Evolutionary conservation across 768 basidiomycete species (phyloP).

Genomic region (Pleurotus cornucopiae): DNA sequence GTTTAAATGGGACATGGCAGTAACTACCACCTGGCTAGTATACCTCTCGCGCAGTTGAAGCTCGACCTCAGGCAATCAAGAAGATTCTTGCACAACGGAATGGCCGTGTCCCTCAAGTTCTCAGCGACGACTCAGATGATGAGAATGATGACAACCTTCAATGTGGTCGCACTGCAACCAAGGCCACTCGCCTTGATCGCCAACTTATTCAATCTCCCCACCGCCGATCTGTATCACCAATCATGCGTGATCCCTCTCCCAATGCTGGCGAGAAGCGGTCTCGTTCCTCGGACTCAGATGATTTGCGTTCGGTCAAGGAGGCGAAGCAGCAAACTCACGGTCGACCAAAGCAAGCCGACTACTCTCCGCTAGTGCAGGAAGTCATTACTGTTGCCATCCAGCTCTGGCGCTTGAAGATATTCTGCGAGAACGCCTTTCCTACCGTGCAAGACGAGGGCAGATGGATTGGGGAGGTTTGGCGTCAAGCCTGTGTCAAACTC

Average conservation of each 20-base stretch:
- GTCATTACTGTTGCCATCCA: slow-evolving; percentile 5
- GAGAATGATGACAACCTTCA: not conserved
- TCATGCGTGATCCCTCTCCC: no score
- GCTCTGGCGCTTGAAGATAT: slow-evolving; percentile 3
- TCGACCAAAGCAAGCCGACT: slow-evolving; percentile 14
- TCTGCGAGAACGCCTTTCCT: slow-evolving; percentile 6
- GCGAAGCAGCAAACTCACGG: not conserved
- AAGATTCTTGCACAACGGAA: slow-evolving; percentile 6
- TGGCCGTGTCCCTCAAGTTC: not conserved
- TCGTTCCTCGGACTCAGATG: not conserved
- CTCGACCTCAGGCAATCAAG: slow-evolving; percentile 3
- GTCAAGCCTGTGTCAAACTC: not conserved
- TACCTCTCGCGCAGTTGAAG: not conserved
- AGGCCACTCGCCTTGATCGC: not conserved
- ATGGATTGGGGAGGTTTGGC: slow-evolving; percentile 6
- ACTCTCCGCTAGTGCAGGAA: slow-evolving; percentile 9
- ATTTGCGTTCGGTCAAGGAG: not conserved
- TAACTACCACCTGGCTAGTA: not conserved
- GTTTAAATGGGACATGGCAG: not conserved
- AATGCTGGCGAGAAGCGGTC: not conserved
- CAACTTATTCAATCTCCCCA: not conserved
- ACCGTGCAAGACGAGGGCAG: not conserved
- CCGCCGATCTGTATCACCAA: not conserved
- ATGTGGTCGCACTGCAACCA: not conserved
- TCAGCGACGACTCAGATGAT: not conserved